Conservation (phyloP, 257 asterid species). For the Solanum gandarillasii region DNA sequence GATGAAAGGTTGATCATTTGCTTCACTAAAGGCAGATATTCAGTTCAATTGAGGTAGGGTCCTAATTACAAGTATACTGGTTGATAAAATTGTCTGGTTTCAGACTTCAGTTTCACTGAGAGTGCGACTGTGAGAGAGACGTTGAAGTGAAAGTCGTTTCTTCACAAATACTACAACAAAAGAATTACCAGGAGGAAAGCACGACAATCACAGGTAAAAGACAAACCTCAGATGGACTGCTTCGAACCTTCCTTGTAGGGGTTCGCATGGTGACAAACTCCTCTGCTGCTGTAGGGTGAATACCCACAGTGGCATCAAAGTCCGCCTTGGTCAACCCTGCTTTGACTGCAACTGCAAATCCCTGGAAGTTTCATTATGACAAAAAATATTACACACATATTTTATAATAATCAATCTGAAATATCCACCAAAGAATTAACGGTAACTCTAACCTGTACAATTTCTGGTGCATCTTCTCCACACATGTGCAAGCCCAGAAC, state of each 20-base stretch:
- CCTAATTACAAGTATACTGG: neutral
- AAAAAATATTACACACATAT: neutral
- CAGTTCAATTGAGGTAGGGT: neutral
- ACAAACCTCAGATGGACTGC: conserved; percentile 53
- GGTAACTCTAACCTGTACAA: conserved; percentile 50
- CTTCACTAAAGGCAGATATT: neutral
- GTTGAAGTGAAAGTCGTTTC: neutral
- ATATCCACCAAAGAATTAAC: neutral
- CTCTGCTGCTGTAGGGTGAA: conserved; percentile 97
- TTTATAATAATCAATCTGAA: neutral
- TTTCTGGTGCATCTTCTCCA: conserved; percentile 93
- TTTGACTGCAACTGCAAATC: conserved; percentile 88
- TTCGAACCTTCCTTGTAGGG: conserved; percentile 71
- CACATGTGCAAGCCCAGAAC: conserved; percentile 91
- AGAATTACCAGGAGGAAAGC: neutral
- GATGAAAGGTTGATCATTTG: neutral
- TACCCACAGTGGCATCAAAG: conserved; percentile 84
- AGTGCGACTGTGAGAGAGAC: neutral
- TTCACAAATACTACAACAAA: neutral
- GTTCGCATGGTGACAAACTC: conserved; percentile 96
- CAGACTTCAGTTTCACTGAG: neutral
- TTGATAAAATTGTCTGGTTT: neutral
- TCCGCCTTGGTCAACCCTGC: conserved; percentile 91
- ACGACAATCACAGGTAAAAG: neutral
- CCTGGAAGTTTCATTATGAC: conserved; percentile 35